Conservation (phyloP, 257 asterid species). For the Solanum medicagineum region DNA sequence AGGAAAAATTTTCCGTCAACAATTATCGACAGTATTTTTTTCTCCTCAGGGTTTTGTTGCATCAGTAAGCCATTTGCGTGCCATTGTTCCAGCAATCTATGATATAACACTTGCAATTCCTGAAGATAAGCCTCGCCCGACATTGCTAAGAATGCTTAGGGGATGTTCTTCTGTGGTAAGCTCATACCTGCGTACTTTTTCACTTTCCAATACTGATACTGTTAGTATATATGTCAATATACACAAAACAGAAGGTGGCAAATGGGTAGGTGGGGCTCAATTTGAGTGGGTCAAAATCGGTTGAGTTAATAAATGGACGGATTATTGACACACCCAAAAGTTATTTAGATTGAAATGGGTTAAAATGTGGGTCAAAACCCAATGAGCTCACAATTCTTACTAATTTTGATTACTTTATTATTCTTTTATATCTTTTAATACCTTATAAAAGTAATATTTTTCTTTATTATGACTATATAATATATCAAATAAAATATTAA, state of each 20-base stretch:
- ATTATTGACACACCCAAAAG: not conserved
- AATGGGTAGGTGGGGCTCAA: not conserved
- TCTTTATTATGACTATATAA: not conserved
- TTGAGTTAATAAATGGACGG: not conserved
- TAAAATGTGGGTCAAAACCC: not conserved
- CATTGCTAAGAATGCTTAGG: conserved; percentile 57
- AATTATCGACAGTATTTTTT: not conserved
- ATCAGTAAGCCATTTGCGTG: conserved; percentile 52
- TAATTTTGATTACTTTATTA: not conserved
- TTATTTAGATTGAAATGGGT: not conserved
- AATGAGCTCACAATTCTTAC: not conserved
- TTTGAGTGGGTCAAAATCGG: not conserved
- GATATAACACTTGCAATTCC: conserved; percentile 69
- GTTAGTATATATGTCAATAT: not conserved
- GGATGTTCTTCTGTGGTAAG: conserved; percentile 71
- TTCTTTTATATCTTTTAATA: not conserved
- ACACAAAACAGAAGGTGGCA: not conserved
- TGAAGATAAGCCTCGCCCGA: conserved; percentile 56
- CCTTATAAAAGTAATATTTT: not conserved
- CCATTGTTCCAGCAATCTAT: conserved; percentile 60
- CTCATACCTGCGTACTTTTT: not conserved
- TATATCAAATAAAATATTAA: not conserved
- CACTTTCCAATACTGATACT: not conserved
- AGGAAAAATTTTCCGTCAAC: not conserved
- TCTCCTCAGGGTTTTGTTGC: conserved; percentile 69